Evolutionary conservation across 2,329 filamentous ascomycete species (phyloP).

Genomic region (Hymenoscyphus repandus): DNA sequence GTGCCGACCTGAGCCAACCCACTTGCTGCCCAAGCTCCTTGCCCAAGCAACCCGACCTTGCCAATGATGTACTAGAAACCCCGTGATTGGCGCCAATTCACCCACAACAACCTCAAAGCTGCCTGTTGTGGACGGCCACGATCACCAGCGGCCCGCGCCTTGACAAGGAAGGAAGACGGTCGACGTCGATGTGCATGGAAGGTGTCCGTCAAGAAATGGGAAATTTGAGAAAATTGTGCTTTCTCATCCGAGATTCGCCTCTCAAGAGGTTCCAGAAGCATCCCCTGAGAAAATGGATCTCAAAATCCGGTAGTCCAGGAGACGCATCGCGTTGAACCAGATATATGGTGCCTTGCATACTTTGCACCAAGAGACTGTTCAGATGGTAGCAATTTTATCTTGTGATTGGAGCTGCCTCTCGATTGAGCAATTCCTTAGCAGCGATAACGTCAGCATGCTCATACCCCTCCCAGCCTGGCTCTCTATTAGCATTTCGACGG

Average conservation of each 20-base stretch:
- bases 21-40: constrained; percentile 13
- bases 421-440: constrained; percentile 48
- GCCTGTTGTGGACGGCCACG: constrained; percentile 6
- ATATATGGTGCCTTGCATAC: constrained; percentile 21
- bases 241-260: constrained; percentile 1
- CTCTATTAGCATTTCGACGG: constrained; percentile 51
- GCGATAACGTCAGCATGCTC: constrained; percentile 66
- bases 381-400: constrained; percentile 19
- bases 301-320: not conserved
- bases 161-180: constrained; percentile 6
- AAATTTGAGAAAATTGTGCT: not conserved
- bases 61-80: constrained; percentile 3
- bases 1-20: constrained; percentile 6
- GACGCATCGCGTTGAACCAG: constrained; percentile 14
- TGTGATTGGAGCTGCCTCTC: constrained; percentile 24
- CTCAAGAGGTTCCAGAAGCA: constrained; percentile 2
- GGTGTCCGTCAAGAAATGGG: constrained; percentile 1
- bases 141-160: constrained; percentile 8
- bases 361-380: not conserved
- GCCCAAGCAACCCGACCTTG: constrained; percentile 1
- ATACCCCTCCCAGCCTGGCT: constrained; percentile 69
- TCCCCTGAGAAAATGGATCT: constrained; percentile 6
- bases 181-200: constrained; percentile 3
- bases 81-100: constrained; percentile 7
- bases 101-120: constrained; percentile 2